Conservation (phyloP, 305 asterid species). For the Withania somnifera region DNA sequence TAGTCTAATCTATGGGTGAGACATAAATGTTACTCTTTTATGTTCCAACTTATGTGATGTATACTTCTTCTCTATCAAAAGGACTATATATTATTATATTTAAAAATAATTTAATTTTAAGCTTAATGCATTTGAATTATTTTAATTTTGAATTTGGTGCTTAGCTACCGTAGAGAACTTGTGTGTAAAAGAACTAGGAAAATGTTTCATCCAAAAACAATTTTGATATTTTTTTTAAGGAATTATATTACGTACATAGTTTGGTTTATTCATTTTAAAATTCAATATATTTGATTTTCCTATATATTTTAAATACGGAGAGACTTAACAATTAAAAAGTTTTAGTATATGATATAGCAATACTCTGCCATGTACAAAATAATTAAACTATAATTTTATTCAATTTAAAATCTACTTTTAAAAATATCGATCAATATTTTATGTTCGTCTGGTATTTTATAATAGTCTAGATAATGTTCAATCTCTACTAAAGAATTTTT, state of each 20-base stretch:
- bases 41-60: not conserved
- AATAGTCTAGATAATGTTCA: not conserved
- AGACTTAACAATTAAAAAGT: not conserved
- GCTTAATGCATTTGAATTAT: too few relatives aligned
- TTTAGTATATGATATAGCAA: too few relatives aligned
- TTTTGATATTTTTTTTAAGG: not conserved
- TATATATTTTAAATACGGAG: not conserved
- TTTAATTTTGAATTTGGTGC: too few relatives aligned
- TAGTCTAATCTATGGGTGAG: not conserved
- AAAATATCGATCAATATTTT: not conserved
- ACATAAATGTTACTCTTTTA: too few relatives aligned
- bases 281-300: not conserved
- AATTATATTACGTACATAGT: not conserved
- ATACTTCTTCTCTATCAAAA: too few relatives aligned
- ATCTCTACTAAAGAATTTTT: not conserved
- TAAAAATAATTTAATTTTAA: too few relatives aligned
- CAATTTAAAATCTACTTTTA: not conserved
- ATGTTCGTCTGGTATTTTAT: not conserved
- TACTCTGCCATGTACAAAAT: too few relatives aligned
- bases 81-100: not conserved
- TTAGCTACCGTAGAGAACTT: not conserved
- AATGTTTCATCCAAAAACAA: not conserved
- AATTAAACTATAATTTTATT: not conserved
- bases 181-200: not conserved
- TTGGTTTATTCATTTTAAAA: not conserved